Percentiles rank a stretch among this genome's conserved stretches.
These are phyloP conservation scores for Mimosa bimucronata DNA, from an alignment of 306 rosid genomes.

Conservation along the genomic window DNA sequence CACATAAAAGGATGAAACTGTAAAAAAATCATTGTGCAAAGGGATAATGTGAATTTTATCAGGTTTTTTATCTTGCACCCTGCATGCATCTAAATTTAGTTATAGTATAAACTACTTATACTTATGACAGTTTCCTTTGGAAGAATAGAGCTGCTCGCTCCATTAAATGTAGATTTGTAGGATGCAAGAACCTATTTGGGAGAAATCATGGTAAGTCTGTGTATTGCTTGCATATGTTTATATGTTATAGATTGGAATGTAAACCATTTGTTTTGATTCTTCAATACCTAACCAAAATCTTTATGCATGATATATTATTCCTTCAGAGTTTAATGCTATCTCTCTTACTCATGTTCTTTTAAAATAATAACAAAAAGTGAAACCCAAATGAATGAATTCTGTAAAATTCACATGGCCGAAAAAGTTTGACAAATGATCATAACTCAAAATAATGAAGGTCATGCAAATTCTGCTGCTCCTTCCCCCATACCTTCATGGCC, in stretches of 20 bases:
- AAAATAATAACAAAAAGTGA: slow-evolving; percentile 54
- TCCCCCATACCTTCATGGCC: slow-evolving; percentile 63
- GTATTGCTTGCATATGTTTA: neutral
- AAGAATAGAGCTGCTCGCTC: slow-evolving; percentile 98
- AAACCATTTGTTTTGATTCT: neutral
- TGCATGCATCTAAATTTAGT: slow-evolving; percentile 6
- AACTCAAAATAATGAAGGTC: slow-evolving; percentile 60
- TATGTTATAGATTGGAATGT: slow-evolving; percentile 4
- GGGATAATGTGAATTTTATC: slow-evolving; percentile 95
- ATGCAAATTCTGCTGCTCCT: slow-evolving; percentile 49
- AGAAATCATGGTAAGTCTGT: slow-evolving; percentile 81
- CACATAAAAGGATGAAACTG: slow-evolving; percentile 98
- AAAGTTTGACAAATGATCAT: slow-evolving; percentile 55
- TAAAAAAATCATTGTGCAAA: slow-evolving; percentile 94
- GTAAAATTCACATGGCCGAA: slow-evolving; percentile 50
- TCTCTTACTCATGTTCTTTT: slow-evolving; percentile 59
- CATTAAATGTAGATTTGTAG: slow-evolving; percentile 83
- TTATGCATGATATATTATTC: slow-evolving; percentile 3
- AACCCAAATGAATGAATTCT: slow-evolving; percentile 63
- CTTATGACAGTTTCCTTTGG: slow-evolving; percentile 39
- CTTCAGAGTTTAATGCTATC: neutral
- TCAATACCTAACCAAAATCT: neutral
- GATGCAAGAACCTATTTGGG: slow-evolving; percentile 86
- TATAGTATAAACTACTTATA: too few species aligned
- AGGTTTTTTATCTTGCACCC: slow-evolving; percentile 55